Percentiles rank a stretch among this genome's conserved stretches.
These are phyloP conservation scores for Sugiyamaella marilandica DNA, from an alignment of 805 yeast species.

Conservation along the genomic window DNA sequence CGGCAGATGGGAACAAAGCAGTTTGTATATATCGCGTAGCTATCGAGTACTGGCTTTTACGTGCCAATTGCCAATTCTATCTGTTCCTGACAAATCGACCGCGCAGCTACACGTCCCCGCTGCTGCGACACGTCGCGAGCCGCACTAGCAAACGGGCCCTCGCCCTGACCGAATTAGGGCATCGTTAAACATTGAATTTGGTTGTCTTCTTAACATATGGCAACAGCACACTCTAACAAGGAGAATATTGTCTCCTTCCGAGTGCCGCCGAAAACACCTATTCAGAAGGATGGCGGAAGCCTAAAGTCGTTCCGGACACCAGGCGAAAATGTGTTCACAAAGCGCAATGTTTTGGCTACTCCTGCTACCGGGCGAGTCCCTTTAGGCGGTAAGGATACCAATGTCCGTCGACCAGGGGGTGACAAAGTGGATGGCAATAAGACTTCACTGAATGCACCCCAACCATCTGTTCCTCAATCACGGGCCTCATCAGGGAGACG, in stretches of 20 bases:
- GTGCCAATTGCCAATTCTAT: not conserved
- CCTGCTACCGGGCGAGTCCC: conserved; percentile 22
- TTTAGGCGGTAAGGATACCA: conserved; percentile 23
- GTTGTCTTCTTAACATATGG: conserved; percentile 1
- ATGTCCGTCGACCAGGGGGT: conserved; percentile 8
- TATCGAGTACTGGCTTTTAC: not conserved
- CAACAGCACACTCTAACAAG: conserved; percentile 17
- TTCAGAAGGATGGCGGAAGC: not conserved
- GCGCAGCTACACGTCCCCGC: not conserved
- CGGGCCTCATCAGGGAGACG: not conserved
- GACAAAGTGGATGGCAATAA: not conserved
- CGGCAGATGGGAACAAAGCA: no score
- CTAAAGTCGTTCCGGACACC: not conserved
- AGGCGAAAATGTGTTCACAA: not conserved
- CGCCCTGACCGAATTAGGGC: not conserved
- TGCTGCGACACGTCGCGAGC: not conserved
- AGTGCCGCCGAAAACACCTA: conserved; percentile 16
- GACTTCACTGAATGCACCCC: not conserved
- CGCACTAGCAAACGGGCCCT: not conserved
- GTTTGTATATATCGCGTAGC: no score
- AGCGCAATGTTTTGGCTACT: conserved; percentile 5
- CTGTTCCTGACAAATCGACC: not conserved
- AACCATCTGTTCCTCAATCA: no score
- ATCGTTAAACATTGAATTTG: not conserved
- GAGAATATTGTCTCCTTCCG: conserved; percentile 19